Conservation (phyloP, 768 basidiomycete species). For the Pisolithus orientalis region DNA sequence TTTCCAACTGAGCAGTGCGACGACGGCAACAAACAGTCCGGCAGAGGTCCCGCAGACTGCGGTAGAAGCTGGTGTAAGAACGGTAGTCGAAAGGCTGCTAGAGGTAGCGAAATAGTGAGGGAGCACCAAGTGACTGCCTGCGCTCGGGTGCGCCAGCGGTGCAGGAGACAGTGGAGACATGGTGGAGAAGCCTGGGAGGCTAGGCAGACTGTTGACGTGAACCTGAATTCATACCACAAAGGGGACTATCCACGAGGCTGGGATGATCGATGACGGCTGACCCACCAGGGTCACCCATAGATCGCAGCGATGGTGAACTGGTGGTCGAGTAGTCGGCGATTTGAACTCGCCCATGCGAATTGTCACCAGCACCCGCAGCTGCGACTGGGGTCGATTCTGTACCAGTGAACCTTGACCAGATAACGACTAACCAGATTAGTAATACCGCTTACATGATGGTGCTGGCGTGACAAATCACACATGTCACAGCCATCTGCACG, state of each 20-base stretch:
- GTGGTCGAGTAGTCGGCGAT: too few relatives aligned
- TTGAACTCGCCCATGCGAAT: too few relatives aligned
- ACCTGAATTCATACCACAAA: not conserved
- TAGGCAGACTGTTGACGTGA: not conserved
- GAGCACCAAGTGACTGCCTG: not conserved
- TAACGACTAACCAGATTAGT: too few relatives aligned
- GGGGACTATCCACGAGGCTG: not conserved
- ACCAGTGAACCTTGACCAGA: too few relatives aligned
- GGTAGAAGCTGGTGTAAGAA: constrained; percentile 38
- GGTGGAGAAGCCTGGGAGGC: not conserved
- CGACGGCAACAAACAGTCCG: constrained; percentile 42
- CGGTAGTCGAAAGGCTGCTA: not conserved
- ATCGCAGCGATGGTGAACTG: too few relatives aligned
- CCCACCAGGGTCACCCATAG: not conserved
- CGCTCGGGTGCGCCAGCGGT: not conserved
- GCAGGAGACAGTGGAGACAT: not conserved
- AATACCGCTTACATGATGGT: too few relatives aligned
- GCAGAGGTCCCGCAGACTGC: constrained; percentile 46
- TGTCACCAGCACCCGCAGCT: too few relatives aligned
- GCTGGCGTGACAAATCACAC: too few relatives aligned
- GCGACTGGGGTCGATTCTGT: too few relatives aligned
- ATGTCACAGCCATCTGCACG: too few relatives aligned
- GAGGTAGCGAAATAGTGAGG: not conserved
- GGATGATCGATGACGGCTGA: not conserved
- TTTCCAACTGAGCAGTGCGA: constrained; percentile 38